Percentiles rank a stretch among this genome's conserved stretches.
Conservation (phyloP, 768 basidiomycete species). For the Lactifluus piperatus region DNA sequence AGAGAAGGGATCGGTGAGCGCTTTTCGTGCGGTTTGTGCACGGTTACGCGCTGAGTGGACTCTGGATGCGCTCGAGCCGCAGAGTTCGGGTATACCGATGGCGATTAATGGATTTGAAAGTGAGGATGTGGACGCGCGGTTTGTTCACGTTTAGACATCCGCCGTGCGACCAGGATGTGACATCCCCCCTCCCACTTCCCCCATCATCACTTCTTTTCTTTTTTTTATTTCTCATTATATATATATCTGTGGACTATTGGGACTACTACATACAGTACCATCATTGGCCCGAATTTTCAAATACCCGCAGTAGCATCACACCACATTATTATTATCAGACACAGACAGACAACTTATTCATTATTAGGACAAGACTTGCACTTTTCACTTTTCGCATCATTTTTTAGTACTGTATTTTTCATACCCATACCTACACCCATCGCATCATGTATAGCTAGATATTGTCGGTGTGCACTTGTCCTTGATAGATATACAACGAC, state of each 20-base stretch:
- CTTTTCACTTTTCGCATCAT: background rate
- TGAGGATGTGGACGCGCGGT: constrained; percentile 6
- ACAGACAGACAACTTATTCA: too few relatives aligned
- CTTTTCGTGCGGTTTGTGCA: constrained; percentile 72
- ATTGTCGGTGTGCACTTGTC: background rate
- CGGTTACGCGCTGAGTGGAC: constrained; percentile 64
- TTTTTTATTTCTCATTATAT: background rate
- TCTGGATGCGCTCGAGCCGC: constrained; percentile 27
- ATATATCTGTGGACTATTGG: background rate
- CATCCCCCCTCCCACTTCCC: background rate
- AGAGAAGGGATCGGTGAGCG: constrained; percentile 86
- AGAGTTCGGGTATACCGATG: constrained; percentile 9
- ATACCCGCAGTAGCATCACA: background rate
- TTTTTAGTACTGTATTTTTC: background rate
- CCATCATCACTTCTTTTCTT: too few relatives aligned
- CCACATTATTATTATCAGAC: background rate
- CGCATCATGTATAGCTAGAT: background rate
- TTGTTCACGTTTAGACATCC: background rate
- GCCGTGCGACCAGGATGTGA: background rate
- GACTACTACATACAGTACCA: too few relatives aligned
- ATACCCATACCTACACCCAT: background rate
- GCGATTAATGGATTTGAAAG: constrained; percentile 9
- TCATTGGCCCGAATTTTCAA: background rate
- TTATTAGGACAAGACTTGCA: background rate
- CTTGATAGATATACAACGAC: background rate